Base-by-base conservation (phyloP, 2,329 filamentous ascomycete species). In the Trichoderma sp. region DNA sequence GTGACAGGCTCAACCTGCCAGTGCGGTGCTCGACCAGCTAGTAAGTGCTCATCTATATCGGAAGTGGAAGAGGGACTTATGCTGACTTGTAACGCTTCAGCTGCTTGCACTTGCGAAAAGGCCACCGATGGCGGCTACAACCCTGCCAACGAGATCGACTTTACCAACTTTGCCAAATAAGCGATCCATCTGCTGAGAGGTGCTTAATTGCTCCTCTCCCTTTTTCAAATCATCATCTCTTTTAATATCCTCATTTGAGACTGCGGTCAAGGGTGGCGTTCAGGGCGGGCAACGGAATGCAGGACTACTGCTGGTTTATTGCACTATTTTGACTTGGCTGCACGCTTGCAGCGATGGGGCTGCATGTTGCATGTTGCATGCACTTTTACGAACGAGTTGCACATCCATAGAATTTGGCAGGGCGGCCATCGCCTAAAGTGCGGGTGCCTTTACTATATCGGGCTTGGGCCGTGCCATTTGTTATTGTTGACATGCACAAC, bases 71-170 rank as follows among this genome's bases (percentile, higher is more conserved):
- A 5, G 35, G 18, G 33, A 2, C 21, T 63, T 35, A 9, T 73
- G 50, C 71, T 78, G 65, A 81, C 80, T 60, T 45, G 41, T 79
- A 16, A 72, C 64, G 31, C 35, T 31, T 74, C 72, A 92, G 91
- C 87, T 82, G 91, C 89, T 29, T 97, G 94, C 86, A 97, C 93
- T n/a, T 98, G 95, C 83, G 93, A 95, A 84, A 95, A 94, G 83
- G 90, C 90, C 21, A 83, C 89, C 66, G 89, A 89, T 78, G 89
- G 91, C 72, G 90, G 90, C 53, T 88, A 88, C 75, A 90, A 93
- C 78, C 89, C 91, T 64, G 83, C 84, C 33, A 88, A 93, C 79
- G 95, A 98, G 90, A 94, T 90, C 67, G 95, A 98, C 85, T 98
- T 98, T 82, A 98, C 95, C 50, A 94, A 92, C 73, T 76, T 92